Evolutionary conservation across 495 filamentous ascomycete genomes (phyloP).

Genomic region (Penicillium coprophilum): DNA sequence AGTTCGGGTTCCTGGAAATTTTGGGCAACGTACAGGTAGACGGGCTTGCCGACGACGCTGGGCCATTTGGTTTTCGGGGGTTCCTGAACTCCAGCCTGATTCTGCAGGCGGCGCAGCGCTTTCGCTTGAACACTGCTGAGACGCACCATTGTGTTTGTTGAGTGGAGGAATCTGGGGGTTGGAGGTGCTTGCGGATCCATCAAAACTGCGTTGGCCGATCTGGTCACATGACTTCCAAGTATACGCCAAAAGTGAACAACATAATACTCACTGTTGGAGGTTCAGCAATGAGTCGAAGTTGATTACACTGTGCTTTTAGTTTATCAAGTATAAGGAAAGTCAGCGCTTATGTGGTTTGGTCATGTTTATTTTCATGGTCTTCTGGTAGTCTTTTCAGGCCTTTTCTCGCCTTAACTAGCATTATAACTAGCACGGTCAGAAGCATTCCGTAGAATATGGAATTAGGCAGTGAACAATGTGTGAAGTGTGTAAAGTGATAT

Average conservation of each 20-base stretch:
- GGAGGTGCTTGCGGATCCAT: constrained; percentile 5
- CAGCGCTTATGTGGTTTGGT: too few relatives aligned
- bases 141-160: constrained; percentile 38
- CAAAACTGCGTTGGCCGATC: constrained; percentile 7
- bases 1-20: constrained; percentile 5
- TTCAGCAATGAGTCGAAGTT: neutral
- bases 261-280: neutral
- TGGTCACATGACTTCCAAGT: neutral
- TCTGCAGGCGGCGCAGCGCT: constrained; percentile 26
- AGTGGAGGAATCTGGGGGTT: constrained; percentile 11
- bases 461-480: too few relatives aligned
- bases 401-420: too few relatives aligned
- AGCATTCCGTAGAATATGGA: too few relatives aligned
- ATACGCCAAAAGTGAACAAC: neutral
- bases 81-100: constrained; percentile 14
- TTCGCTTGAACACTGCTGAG: constrained; percentile 19
- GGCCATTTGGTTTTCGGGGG: constrained; percentile 21
- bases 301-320: neutral
- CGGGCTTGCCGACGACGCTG: constrained; percentile 49
- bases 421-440: too few relatives aligned
- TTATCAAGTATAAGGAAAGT: neutral
- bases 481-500: neutral
- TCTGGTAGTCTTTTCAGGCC: too few relatives aligned
- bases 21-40: constrained; percentile 61
- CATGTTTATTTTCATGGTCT: too few relatives aligned